These are phyloP conservation scores for Lepiota venenata DNA, from an alignment of 768 basidiomycete species.

Conservation along the genomic window DNA sequence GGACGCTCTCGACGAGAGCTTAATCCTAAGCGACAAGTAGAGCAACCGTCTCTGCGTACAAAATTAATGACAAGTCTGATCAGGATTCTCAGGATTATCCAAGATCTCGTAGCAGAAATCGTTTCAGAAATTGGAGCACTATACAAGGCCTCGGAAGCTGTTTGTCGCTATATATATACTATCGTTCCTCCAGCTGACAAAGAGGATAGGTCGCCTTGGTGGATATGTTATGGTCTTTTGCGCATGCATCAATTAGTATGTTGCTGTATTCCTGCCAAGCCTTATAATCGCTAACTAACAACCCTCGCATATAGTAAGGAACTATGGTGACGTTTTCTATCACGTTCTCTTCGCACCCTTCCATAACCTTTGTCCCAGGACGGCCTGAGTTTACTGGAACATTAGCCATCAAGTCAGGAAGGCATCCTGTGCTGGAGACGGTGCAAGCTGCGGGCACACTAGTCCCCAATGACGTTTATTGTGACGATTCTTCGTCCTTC, in stretches of 20 bases:
- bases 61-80: not conserved
- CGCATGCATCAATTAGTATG: slow-evolving; percentile 79
- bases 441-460: slow-evolving; percentile 64
- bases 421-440: slow-evolving; percentile 85
- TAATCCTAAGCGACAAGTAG: slow-evolving; percentile 81
- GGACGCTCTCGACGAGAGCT: slow-evolving; percentile 86
- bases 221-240: slow-evolving; percentile 90
- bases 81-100: slow-evolving; percentile 59
- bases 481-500: slow-evolving; percentile 79
- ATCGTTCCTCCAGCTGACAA: not conserved
- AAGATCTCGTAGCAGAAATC: slow-evolving; percentile 71
- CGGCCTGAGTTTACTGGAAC: slow-evolving; percentile 92
- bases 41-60: slow-evolving; percentile 9
- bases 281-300: not conserved
- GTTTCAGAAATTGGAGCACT: slow-evolving; percentile 72
- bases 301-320: slow-evolving; percentile 33
- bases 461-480: slow-evolving; percentile 90
- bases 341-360: not conserved
- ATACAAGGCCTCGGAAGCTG: slow-evolving; percentile 90
- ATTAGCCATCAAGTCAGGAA: slow-evolving; percentile 82
- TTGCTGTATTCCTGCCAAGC: not conserved
- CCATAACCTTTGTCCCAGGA: slow-evolving; percentile 37
- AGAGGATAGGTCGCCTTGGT: slow-evolving; percentile 68
- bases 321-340: slow-evolving; percentile 32
- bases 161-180: slow-evolving; percentile 21